Base-by-base conservation (phyloP, 2,329 filamentous ascomycete species). In the Piedraia hortae region DNA sequence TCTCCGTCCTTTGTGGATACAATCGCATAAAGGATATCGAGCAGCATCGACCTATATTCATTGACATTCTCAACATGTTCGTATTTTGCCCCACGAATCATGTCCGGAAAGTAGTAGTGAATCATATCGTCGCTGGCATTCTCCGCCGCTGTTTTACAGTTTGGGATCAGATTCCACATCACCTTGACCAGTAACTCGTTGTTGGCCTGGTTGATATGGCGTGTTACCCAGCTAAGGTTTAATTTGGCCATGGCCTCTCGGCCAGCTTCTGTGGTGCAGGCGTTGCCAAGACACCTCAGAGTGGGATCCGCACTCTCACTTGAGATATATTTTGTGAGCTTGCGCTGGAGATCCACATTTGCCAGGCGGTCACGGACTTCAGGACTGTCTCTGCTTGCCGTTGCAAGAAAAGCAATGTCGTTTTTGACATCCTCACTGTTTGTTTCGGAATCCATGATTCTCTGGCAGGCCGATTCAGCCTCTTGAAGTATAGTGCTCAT, bases 81-180 rank as follows among this genome's bases (percentile, higher is more conserved):
- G 7, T 7, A 17, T 14, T n/a, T 22, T n/a, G 13, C 2, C 10
- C 17, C 15, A 2, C 3, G 17, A 14, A 22, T 27, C 11, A 37
- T 24, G 6, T 18, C 12, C 4, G 37, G 21, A 5, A 39, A 19
- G 6, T 19, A 21, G 7, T 22, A 21, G 20, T 34, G 30, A 5
- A 39, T 14, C 9, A 17, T 15, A 5, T 31, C 27, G 16, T 25
- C 14, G 15, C 31, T 38, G 27, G 32, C 31, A 21, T 28, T 24
- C 21, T 31, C 31, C 16, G 36, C 35, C 5, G 34, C 30, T 11
- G 25, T 17, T 17, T 37, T 35, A 13, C 32, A 33, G 21, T 47
- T 46, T 10, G 44, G 43, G 29, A 46, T 48, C 9, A 51, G 41
- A 27, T 53, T 53, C 33, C 47, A 45, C 7, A 52, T 31, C 2